Base-by-base conservation (phyloP, 2,329 filamentous ascomycete genomes). In the Hortaea werneckii region DNA sequence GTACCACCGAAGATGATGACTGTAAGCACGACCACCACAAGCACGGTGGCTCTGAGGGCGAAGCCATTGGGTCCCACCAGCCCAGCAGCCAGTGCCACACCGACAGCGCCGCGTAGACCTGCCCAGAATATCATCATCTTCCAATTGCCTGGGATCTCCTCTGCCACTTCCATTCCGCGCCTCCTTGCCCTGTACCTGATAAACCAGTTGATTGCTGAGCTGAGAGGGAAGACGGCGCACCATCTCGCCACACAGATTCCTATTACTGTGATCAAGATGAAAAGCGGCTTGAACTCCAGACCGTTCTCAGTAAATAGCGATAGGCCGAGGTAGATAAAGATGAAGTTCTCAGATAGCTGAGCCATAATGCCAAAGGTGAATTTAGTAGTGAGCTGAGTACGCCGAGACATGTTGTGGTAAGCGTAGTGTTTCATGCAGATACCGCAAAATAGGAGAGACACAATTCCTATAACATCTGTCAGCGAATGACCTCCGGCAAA, bases 61-160 rank as follows among this genome's bases (percentile, higher is more conserved):
- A 82, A 83, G 1, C 81, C 82, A 44, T 82, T 79, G 2, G 55
- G 56, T 40, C 89, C 92, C 0, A 79, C 82, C 40, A 98, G 76
- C 27, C 94, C 84, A 20, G 90, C 90, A 29, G 92, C 92, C 40
- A 98, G 74, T 1, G 92, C 92, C 32, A 98, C 92, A 47, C 92
- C 92, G 56, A 98, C 92, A 40, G 92, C 92, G 57, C 92, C 92
- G 51, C 92, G 86, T 29, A 98, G 75, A 27, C 92, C 92, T 11
- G 92, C 92, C 92, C 92, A 98, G 70, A 94, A 98, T n/a, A 98
- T 79, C 92, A 98, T 96, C n/a, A 85, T 88, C 67, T 96, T 92
- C 67, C 96, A 95, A 56, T 87, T 87, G 62, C 88, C 94, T 0
- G 92, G 92, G 32, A 98, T 71, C 65, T 96, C 92, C 54, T 96